phyloP scores from a whole-genome alignment of 2,329 filamentous ascomycete genomes.

The Shiraia sp. region DNA sequence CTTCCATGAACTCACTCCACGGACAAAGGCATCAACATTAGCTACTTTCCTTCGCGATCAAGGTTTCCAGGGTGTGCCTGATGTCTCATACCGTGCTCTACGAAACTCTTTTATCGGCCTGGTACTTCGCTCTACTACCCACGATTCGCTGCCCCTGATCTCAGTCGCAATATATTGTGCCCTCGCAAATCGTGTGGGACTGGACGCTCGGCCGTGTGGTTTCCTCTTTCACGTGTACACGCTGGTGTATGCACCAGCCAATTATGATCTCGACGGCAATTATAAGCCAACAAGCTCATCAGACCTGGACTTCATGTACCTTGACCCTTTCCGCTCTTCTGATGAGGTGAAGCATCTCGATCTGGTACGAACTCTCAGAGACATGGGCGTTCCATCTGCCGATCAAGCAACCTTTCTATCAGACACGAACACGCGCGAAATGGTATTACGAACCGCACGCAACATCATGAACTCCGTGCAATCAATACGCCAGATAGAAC shows the following conservation, averaged over 20 bases:
- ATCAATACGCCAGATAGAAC: slow-evolving; percentile 45
- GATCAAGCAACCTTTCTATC: slow-evolving; percentile 60
- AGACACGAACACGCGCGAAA: slow-evolving; percentile 65
- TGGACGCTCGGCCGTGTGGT: slow-evolving; percentile 77
- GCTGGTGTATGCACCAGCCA: slow-evolving; percentile 67
- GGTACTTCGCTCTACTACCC: slow-evolving; percentile 70
- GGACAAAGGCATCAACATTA: slow-evolving; percentile 69
- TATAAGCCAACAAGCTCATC: slow-evolving; percentile 33
- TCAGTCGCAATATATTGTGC: slow-evolving; percentile 86
- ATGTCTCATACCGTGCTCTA: slow-evolving; percentile 76
- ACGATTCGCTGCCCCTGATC: slow-evolving; percentile 83
- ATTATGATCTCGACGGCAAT: slow-evolving; percentile 56
- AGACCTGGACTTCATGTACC: slow-evolving; percentile 65
- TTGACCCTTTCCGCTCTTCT: slow-evolving; percentile 77
- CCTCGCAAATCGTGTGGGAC: slow-evolving; percentile 71
- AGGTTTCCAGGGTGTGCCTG: slow-evolving; percentile 71
- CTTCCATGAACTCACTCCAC: slow-evolving; percentile 62
- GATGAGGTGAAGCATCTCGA: slow-evolving; percentile 66
- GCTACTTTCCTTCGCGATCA: slow-evolving; percentile 70
- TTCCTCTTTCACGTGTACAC: slow-evolving; percentile 86
- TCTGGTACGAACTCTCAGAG: slow-evolving; percentile 63
- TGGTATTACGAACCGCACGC: slow-evolving; percentile 74
- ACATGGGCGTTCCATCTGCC: slow-evolving; percentile 50
- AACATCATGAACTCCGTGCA: slow-evolving; percentile 79
- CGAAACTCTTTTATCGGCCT: slow-evolving; percentile 88